A percentile compares a stretch with the other conserved stretches of the same genome.
These are phyloP conservation scores for Neofusicoccum cordaticola DNA, from an alignment of 2,329 filamentous ascomycete species.

Conservation along the genomic window DNA sequence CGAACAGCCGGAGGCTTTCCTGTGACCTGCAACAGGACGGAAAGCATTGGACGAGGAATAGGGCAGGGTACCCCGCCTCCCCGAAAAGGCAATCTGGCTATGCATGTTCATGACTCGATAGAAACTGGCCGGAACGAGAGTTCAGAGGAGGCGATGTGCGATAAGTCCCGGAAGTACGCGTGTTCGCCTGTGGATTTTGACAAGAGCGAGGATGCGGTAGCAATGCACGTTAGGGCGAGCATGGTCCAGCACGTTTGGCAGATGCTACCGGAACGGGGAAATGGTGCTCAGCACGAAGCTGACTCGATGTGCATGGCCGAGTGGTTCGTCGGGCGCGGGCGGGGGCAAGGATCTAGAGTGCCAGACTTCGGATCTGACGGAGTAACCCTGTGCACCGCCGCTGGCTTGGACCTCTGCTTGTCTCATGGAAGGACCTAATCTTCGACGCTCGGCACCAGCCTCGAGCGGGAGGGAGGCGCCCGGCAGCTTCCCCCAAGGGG, in stretches of 20 bases:
- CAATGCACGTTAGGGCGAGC: neutral
- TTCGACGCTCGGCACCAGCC: neutral
- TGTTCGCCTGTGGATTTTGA: neutral
- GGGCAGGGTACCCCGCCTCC: neutral
- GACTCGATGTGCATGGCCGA: neutral
- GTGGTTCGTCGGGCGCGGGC: neutral
- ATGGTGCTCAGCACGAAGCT: neutral
- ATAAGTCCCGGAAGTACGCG: neutral
- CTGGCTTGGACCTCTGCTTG: neutral
- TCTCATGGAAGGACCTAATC: neutral
- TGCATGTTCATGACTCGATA: neutral
- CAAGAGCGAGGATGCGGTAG: neutral
- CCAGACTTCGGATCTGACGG: neutral
- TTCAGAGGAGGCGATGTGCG: neutral
- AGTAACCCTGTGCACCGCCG: neutral
- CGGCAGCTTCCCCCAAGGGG: neutral
- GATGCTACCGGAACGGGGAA: neutral
- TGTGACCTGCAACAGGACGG: neutral
- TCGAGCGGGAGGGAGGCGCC: neutral
- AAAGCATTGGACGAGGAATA: neutral
- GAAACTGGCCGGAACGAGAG: neutral
- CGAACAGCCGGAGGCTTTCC: neutral
- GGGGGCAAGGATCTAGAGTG: neutral
- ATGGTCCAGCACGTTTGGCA: too few species aligned
- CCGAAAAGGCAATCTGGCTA: neutral